Percentiles rank a stretch among this genome's conserved stretches.
These are phyloP conservation scores for Ogataea pignaliae DNA, from an alignment of 805 yeast species.

Conservation along the genomic window DNA sequence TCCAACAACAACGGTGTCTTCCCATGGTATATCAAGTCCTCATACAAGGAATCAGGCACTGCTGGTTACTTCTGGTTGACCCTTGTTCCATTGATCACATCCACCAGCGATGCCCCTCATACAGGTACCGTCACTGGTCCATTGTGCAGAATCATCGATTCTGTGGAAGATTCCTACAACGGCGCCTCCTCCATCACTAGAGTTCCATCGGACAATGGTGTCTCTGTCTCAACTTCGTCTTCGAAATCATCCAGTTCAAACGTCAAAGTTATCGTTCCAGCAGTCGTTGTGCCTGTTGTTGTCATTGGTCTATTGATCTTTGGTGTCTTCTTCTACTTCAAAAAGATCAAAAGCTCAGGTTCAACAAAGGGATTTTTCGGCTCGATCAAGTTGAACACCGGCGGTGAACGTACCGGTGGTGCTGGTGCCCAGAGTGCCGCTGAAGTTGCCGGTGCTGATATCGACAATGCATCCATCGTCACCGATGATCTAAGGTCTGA, in stretches of 20 bases:
- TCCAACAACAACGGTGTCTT: conserved; percentile 36
- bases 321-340: conserved; percentile 30
- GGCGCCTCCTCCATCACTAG: conserved; percentile 30
- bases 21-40: conserved; percentile 31
- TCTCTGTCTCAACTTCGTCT: conserved; percentile 11
- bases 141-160: conserved; percentile 32
- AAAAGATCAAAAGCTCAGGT: conserved; percentile 17
- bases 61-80: conserved; percentile 35
- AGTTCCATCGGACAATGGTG: conserved; percentile 38
- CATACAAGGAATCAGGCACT: conserved; percentile 19
- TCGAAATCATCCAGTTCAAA: conserved; percentile 10
- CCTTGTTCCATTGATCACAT: conserved; percentile 35
- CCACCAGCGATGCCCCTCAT: conserved; percentile 32
- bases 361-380: conserved; percentile 14
- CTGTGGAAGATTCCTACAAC: conserved; percentile 18
- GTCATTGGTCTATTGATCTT: conserved; percentile 26
- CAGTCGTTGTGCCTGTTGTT: conserved; percentile 40
- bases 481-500: conserved; percentile 21
- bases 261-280: conserved; percentile 35
- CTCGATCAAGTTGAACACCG: conserved; percentile 10
- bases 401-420: conserved; percentile 9
- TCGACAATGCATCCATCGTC: conserved; percentile 16
- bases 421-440: neutral
- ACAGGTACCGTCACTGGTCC: conserved; percentile 39
- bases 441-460: conserved; percentile 9